phyloP scores from a whole-genome alignment of 139 green algal genomes.

The Tetradesmus lagerheimii region DNA sequence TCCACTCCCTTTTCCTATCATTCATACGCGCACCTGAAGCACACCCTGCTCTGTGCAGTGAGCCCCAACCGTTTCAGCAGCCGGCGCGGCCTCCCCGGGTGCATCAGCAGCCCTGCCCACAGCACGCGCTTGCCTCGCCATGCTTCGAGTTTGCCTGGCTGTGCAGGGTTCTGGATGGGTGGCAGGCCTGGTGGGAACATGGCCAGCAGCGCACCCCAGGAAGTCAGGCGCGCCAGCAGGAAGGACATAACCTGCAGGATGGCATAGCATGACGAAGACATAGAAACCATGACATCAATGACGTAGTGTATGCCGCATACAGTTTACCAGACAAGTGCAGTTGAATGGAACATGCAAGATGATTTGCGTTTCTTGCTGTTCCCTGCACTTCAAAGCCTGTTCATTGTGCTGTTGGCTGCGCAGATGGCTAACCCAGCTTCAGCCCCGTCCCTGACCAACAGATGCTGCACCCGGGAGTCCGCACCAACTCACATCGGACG shows the following conservation, averaged over 20 bases:
- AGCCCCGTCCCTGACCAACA: background rate
- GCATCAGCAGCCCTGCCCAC: background rate
- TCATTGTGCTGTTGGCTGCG: too few species aligned
- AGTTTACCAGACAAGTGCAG: too few species aligned
- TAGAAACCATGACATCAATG: too few species aligned
- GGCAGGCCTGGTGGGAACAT: slow-evolving; percentile 23
- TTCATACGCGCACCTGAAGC: slow-evolving; percentile 25
- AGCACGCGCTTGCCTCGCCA: slow-evolving; percentile 10
- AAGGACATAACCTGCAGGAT: slow-evolving; percentile 31
- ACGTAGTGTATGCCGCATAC: too few species aligned
- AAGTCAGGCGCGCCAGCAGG: slow-evolving; percentile 17
- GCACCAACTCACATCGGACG: background rate
- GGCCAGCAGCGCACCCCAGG: slow-evolving; percentile 18
- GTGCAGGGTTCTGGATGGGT: slow-evolving; percentile 27
- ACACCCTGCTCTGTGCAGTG: background rate
- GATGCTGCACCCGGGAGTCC: background rate
- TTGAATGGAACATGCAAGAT: too few species aligned
- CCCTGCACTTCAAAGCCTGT: too few species aligned
- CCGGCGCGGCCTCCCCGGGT: slow-evolving; percentile 12
- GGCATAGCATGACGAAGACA: too few species aligned
- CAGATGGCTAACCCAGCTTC: background rate
- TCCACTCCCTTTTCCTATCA: too few species aligned
- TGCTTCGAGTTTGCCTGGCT: slow-evolving; percentile 33
- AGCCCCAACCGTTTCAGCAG: slow-evolving; percentile 35
- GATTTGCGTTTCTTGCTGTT: too few species aligned